Evolutionary conservation across 805 yeast species (phyloP), one percentile per base, ranked within the genome.

Genomic region (Cyberlindnera japonica): DNA sequence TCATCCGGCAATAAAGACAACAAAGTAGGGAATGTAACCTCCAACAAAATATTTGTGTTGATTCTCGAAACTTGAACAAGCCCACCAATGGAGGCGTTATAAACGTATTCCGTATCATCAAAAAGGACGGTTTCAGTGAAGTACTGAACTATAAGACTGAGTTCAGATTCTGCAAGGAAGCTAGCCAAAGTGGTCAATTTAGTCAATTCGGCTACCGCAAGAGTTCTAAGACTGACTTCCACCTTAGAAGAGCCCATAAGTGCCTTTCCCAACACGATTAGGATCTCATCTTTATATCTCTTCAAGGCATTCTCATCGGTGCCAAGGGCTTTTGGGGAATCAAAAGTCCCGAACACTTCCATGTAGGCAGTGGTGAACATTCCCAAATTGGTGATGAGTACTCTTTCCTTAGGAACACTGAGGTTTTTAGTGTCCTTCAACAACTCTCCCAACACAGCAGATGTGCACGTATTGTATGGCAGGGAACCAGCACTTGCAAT

Each of bases 211-310:
- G 76, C 76, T 21, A 84, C 65, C 1, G 93, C 75, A 29, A 82
- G 64, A 20, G 83, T 71, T 52, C 88, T 72, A 41, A 88, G 67
- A 2, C 89, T 76, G 10, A 79, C 80, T 52, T 86, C 96, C 22
- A 76, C 63, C 24, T 70, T 72, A 0, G 95, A 78, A 0, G 85
- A 72, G 0, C 83, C 72, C 56, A 82, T 75, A 35, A 90, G 67
- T 5, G 86, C 71, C 53, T 77, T 81, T n/a, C 89, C 79, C 49
- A 87, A 59, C 31, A 82, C 65, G 39, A 80, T 75, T 22, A 89
- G 62, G 13, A 90, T 65, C 28, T 79, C 79, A 52, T 89, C 95
- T 46, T 83, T 80, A 57, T 32, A 41, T 1, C 13, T 2, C 30
- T 33, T 37, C 26, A 47, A 22, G 6, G 42, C 45, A 16, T 47